Base-by-base conservation (phyloP, 2,329 filamentous ascomycete species). In the Cercospora sojina region DNA sequence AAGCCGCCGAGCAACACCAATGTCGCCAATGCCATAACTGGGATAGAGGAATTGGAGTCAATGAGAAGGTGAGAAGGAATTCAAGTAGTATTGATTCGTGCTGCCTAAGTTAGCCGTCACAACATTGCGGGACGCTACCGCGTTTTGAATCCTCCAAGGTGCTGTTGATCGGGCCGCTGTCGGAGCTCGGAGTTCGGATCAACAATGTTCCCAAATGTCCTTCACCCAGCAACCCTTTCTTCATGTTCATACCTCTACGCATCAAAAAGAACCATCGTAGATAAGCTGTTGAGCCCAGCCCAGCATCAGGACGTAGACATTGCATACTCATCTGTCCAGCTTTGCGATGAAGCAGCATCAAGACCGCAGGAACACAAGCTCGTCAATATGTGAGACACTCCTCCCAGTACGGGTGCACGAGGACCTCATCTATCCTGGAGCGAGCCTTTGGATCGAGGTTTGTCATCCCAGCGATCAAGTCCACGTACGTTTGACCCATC, bases 381-480 rank as follows among this genome's bases (percentile, higher is more conserved):
- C 6, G 20, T 25, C 27, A 25, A 8, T 25, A 57, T 8, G 43
- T 20, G 23, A 25, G 18, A 49, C 43, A 20, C 29, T 61, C 59
- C 16, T 61, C 8, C 75, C 77, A 79, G 72, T 70, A 78, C 25
- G 49, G 63, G 76, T 77, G 74, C 53, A 58, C 67, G 68, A 79
- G 65, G 41, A 80, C 74, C 66, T 79, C 71, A 23, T 75, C 41
- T 68, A 78, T 79, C 43, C 71, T 77, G 67, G 67, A 66, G 70
- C 77, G 74, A 67, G 74, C 74, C 51, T 62, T 68, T n/a, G 75
- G 78, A 59, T 79, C 73, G 29, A 69, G 69, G 62, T 74, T 77
- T 55, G 67, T 77, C 74, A 77, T 80, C 67, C 70, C 69, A 68
- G 74, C 74, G 72, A 80, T 75, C 74, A 80, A 71, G 31, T 76